phyloP scores from a whole-genome alignment of 331 rosid species.

The Saraca asoca region DNA sequence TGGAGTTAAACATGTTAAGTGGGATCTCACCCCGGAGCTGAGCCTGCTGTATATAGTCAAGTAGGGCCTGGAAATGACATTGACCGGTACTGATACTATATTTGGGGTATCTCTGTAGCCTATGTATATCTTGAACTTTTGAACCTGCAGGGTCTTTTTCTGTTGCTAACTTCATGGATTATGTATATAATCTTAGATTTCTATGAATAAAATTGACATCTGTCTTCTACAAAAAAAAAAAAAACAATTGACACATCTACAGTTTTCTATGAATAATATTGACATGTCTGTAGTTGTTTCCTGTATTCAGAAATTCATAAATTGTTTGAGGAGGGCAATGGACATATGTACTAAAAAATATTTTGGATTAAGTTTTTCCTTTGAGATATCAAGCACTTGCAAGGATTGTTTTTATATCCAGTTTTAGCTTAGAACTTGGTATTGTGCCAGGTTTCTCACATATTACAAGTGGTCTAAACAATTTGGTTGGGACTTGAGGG shows the following conservation, averaged over 20 bases:
- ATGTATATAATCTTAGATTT: neutral
- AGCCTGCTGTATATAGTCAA: conserved; percentile 21
- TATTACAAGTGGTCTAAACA: no score
- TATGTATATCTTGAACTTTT: conserved; percentile 5
- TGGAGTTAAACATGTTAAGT: neutral
- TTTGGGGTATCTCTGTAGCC: conserved; percentile 23
- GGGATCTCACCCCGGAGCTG: conserved; percentile 23
- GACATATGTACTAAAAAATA: conserved; percentile 32
- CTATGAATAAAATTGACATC: neutral
- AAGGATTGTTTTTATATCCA: conserved; percentile 32
- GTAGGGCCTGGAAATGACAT: conserved; percentile 17
- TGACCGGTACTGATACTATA: conserved; percentile 11
- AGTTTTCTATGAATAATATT: no score
- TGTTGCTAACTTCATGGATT: conserved; percentile 25
- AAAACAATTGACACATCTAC: no score
- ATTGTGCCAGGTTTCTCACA: neutral
- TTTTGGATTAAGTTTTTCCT: conserved; percentile 31
- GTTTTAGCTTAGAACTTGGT: conserved; percentile 31
- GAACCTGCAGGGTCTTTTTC: conserved; percentile 35
- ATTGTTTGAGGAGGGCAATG: conserved; percentile 36
- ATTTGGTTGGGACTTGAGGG: conserved; percentile 23
- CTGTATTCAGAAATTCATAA: conserved; percentile 22
- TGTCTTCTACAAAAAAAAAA: no score
- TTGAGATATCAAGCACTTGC: conserved; percentile 29
- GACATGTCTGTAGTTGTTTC: neutral